phyloP scores from a whole-genome alignment of 306 rosid species.

The Lathyrus aphaca region DNA sequence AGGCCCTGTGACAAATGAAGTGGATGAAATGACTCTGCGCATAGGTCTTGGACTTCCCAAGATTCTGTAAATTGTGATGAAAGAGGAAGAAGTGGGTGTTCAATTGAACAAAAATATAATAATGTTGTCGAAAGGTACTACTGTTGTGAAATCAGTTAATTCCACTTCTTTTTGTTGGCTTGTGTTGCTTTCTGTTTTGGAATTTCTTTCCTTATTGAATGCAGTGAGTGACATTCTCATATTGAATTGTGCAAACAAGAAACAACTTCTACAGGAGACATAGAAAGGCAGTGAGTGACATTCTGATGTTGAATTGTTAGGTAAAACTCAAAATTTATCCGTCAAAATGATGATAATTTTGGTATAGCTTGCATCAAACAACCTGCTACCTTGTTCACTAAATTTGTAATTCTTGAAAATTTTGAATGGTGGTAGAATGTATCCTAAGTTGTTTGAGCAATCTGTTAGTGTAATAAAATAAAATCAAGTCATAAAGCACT shows the following conservation, averaged over 20 bases:
- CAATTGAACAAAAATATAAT: conserved; percentile 45
- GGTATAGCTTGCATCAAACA: too few species aligned
- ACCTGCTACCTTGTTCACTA: too few species aligned
- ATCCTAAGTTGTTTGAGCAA: too few species aligned
- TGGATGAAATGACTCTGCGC: conserved; percentile 36
- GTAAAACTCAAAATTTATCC: too few species aligned
- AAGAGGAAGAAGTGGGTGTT: conserved; percentile 45
- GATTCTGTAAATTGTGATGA: conserved; percentile 51
- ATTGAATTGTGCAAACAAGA: conserved; percentile 50
- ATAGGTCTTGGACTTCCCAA: too few species aligned
- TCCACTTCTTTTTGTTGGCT: not conserved
- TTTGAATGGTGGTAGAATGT: too few species aligned
- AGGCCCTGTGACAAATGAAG: conserved; percentile 30
- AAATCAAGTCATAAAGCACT: too few species aligned
- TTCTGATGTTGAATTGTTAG: too few species aligned
- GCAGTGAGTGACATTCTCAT: conserved; percentile 10
- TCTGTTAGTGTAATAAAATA: too few species aligned
- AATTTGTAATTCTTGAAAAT: too few species aligned
- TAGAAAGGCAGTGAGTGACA: conserved; percentile 51
- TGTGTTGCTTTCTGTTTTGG: not conserved
- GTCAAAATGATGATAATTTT: too few species aligned
- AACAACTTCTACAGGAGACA: conserved; percentile 47
- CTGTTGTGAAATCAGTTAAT: not conserved
- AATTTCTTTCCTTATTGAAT: conserved; percentile 14
- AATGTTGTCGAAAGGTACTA: conserved; percentile 61